phyloP scores from a whole-genome alignment of 306 rosid genomes.

The Acacia melanoxylon region DNA sequence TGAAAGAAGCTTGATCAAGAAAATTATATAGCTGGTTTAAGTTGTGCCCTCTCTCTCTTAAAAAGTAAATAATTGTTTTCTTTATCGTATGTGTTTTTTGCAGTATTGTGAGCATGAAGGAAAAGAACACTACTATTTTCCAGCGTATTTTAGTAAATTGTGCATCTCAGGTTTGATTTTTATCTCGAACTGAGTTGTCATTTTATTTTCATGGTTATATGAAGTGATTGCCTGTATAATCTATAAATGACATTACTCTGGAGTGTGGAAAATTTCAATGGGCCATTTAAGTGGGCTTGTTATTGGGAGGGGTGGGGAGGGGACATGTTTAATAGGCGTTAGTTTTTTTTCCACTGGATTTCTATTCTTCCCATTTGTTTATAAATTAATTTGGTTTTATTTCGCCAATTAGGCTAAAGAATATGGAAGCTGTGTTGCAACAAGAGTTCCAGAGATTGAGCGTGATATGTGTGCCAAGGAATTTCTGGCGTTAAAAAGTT shows the following conservation, averaged over 20 bases:
- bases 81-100: slow-evolving; percentile 27
- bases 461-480: slow-evolving; percentile 82
- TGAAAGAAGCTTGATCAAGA: not conserved
- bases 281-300: slow-evolving; percentile 5
- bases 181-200: slow-evolving; percentile 10
- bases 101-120: slow-evolving; percentile 72
- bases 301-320: slow-evolving; percentile 12
- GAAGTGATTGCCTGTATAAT: slow-evolving; percentile 12
- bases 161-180: slow-evolving; percentile 72
- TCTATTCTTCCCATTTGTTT: not conserved
- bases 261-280: not conserved
- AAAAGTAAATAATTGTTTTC: not conserved
- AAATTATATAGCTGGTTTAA: not conserved
- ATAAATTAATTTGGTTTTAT: slow-evolving; percentile 30
- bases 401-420: slow-evolving; percentile 63
- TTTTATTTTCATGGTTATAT: slow-evolving; percentile 16
- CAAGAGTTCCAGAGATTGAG: slow-evolving; percentile 92
- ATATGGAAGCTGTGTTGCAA: slow-evolving; percentile 87
- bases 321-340: slow-evolving; percentile 23
- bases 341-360: not conserved
- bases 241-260: not conserved
- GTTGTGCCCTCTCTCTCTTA: not conserved
- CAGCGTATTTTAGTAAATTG: slow-evolving; percentile 77
- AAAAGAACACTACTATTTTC: slow-evolving; percentile 63
- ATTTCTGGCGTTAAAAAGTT: slow-evolving; percentile 75